phyloP scores from a whole-genome alignment of 192 early-diverging fungal genomes.

The Entomortierella beljakovae region DNA sequence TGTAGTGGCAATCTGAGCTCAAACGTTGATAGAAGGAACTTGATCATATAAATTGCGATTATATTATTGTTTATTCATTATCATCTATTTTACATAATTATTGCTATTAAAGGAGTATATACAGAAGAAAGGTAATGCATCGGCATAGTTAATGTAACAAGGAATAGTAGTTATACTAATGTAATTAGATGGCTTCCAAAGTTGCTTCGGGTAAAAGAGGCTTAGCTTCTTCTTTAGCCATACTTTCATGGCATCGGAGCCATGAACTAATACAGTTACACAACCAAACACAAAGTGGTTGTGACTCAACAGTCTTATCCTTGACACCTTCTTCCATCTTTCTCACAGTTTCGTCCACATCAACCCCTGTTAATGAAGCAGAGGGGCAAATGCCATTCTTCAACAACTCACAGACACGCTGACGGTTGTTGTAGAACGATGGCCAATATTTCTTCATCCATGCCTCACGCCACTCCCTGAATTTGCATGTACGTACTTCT shows the following conservation, averaged over 20 bases:
- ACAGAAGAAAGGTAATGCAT: too few relatives aligned
- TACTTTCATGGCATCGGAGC: constrained; percentile 20
- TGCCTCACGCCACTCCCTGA: constrained; percentile 44
- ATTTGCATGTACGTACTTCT: constrained; percentile 25
- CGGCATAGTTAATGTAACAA: too few relatives aligned
- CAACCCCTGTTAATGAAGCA: not conserved
- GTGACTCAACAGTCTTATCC: constrained; percentile 32
- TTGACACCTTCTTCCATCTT: constrained; percentile 52
- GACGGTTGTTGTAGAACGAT: constrained; percentile 48
- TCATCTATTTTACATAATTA: too few relatives aligned
- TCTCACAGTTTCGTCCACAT: constrained; percentile 32
- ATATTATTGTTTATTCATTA: too few relatives aligned
- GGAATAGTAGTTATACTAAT: too few relatives aligned
- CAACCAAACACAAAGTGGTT: constrained; percentile 15
- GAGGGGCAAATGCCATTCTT: constrained; percentile 24
- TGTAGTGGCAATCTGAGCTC: too few relatives aligned
- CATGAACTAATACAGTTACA: constrained; percentile 5
- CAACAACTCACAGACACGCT: constrained; percentile 40
- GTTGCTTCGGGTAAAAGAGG: constrained; percentile 7
- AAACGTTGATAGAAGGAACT: too few relatives aligned
- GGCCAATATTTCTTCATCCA: constrained; percentile 45
- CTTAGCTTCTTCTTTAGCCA: constrained; percentile 18
- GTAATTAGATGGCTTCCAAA: constrained; percentile 1
- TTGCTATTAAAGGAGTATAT: too few relatives aligned
- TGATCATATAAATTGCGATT: too few relatives aligned